phyloP scores from a whole-genome alignment of 140 eudicot species.

The Stevia rebaudiana region DNA sequence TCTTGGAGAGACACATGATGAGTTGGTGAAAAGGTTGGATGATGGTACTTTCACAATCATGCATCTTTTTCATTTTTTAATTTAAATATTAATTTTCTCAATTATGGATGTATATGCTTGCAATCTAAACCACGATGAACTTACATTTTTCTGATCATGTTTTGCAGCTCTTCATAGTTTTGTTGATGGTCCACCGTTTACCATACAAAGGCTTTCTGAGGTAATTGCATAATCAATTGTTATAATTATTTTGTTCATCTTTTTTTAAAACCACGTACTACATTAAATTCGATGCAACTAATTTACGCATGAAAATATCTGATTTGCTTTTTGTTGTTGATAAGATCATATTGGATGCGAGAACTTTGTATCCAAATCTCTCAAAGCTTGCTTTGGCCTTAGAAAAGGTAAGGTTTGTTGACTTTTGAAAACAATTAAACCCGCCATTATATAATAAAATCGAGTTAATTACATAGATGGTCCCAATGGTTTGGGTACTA shows the following conservation, averaged over 20 bases:
- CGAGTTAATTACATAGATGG: too few relatives aligned
- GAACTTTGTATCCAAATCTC: conserved; percentile 66
- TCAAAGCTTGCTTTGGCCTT: conserved; percentile 86
- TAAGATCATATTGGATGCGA: conserved; percentile 67
- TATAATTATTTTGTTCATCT: not conserved
- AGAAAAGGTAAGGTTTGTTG: conserved; percentile 57
- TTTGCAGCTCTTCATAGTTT: conserved; percentile 77
- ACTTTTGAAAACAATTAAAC: not conserved
- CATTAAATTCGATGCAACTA: not conserved
- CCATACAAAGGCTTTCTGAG: conserved; percentile 90
- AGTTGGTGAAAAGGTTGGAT: conserved; percentile 88
- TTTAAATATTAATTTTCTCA: not conserved
- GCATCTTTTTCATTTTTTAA: conserved; percentile 10
- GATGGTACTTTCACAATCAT: conserved; percentile 71
- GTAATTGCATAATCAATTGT: conserved; percentile 32
- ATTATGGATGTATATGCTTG: not conserved
- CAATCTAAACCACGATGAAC: not conserved
- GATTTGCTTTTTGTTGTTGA: not conserved
- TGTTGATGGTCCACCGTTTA: conserved; percentile 89
- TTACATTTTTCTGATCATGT: conserved; percentile 13
- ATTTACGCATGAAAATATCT: not conserved
- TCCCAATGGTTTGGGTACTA: too few relatives aligned
- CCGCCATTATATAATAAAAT: not conserved
- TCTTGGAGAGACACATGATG: conserved; percentile 65
- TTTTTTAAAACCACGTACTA: not conserved